Evolutionary conservation across 495 filamentous ascomycete species (phyloP).

Genomic region (Podospora tetraspora): DNA sequence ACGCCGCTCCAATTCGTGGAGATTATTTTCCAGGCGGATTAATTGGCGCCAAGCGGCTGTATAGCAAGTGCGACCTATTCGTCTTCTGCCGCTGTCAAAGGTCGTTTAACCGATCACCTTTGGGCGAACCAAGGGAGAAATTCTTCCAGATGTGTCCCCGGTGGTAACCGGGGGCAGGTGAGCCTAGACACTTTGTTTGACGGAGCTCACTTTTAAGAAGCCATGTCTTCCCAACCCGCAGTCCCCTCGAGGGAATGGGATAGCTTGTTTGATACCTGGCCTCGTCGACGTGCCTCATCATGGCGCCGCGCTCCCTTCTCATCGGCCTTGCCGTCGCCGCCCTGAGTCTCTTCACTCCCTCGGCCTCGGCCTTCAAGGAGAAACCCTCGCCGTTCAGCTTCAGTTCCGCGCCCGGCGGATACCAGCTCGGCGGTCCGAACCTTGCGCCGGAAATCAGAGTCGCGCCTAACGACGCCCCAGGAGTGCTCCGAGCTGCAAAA

Average conservation of each 20-base stretch:
- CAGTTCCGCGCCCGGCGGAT: constrained; percentile 11
- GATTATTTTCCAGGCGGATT: not conserved
- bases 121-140: not conserved
- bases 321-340: constrained; percentile 8
- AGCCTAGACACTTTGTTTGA: not conserved
- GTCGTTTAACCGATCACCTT: constrained; percentile 4
- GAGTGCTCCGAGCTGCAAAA: constrained; percentile 44
- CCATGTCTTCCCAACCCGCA: not conserved
- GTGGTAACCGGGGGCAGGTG: not conserved
- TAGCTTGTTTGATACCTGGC: not conserved
- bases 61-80: constrained; percentile 7
- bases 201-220: constrained; percentile 3
- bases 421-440: constrained; percentile 22
- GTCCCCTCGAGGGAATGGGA: not conserved
- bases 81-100: not conserved
- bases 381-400: constrained; percentile 25
- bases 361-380: constrained; percentile 11
- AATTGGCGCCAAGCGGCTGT: constrained; percentile 7
- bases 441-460: constrained; percentile 28
- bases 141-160: constrained; percentile 9
- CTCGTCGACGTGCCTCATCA: not conserved
- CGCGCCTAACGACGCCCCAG: constrained; percentile 38
- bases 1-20: constrained; percentile 15
- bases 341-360: constrained; percentile 2
- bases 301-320: constrained; percentile 11